Conservation (phyloP, 2,329 filamentous ascomycete species). For the Arthrobotrys sinensis region DNA sequence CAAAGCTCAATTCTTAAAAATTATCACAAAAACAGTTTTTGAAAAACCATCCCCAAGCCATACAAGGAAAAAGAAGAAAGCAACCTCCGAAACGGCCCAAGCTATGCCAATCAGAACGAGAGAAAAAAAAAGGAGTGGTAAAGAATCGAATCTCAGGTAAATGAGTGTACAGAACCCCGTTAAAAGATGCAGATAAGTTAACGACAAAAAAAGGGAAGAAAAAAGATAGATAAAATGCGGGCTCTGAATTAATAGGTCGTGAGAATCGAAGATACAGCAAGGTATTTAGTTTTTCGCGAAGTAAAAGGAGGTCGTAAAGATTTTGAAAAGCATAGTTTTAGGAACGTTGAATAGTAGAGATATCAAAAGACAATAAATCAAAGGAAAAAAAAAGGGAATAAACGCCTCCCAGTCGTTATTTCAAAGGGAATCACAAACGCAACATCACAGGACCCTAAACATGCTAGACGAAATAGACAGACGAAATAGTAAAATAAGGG, state of each 20-base stretch:
- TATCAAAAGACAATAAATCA: conserved; percentile 10
- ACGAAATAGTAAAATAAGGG: conserved; percentile 23
- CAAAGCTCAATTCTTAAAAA: conserved; percentile 44
- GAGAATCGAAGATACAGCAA: conserved; percentile 11
- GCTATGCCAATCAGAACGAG: conserved; percentile 33
- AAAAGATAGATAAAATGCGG: conserved; percentile 14
- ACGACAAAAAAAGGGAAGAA: neutral
- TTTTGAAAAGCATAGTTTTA: conserved; percentile 23
- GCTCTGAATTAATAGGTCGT: conserved; percentile 21
- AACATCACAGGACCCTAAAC: conserved; percentile 39
- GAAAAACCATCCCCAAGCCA: conserved; percentile 23
- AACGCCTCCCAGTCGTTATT: conserved; percentile 61
- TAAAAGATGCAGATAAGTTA: conserved; percentile 3
- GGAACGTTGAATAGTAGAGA: conserved; percentile 12
- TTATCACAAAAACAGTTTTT: conserved; percentile 17
- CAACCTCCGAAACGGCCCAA: conserved; percentile 35
- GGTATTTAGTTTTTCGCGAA: neutral
- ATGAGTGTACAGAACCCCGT: conserved; percentile 24
- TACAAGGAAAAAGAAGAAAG: conserved; percentile 5
- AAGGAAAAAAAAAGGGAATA: conserved; percentile 20
- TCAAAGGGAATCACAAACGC: conserved; percentile 50
- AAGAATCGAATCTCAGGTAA: conserved; percentile 39
- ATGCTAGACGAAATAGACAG: conserved; percentile 45
- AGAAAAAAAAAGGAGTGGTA: conserved; percentile 30
- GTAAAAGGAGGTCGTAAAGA: conserved; percentile 1